Percentiles rank a stretch among this genome's conserved stretches.
phyloP scores from a whole-genome alignment of 2,329 filamentous ascomycete species.

The Kalmusia sp. region DNA sequence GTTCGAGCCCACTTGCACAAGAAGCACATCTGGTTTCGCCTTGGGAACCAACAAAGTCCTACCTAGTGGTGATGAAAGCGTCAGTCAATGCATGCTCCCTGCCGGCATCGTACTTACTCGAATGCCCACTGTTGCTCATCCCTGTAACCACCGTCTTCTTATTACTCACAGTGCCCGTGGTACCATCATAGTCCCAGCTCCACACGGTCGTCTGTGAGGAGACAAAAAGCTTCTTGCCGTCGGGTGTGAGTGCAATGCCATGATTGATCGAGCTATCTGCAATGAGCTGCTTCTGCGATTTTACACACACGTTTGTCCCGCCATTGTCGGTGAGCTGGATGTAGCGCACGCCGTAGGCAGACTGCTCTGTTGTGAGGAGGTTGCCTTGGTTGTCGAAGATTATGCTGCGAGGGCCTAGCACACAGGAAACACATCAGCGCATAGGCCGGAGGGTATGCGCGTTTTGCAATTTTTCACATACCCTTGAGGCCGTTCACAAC shows the following conservation, averaged over 20 bases:
- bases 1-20: slow-evolving; percentile 70
- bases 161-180: slow-evolving; percentile 26
- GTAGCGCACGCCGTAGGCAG: slow-evolving; percentile 24
- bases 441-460: background rate
- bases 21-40: slow-evolving; percentile 52
- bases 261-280: slow-evolving; percentile 25
- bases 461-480: background rate
- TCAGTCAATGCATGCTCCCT: background rate
- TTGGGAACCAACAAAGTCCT: slow-evolving; percentile 25
- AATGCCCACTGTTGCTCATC: slow-evolving; percentile 26
- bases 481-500: slow-evolving; percentile 26
- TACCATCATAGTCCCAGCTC: slow-evolving; percentile 29
- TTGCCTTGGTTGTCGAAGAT: slow-evolving; percentile 27
- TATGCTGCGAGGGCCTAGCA: slow-evolving; percentile 19
- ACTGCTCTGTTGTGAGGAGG: slow-evolving; percentile 23
- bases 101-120: background rate
- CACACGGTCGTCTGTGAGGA: slow-evolving; percentile 25
- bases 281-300: slow-evolving; percentile 25
- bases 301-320: slow-evolving; percentile 29
- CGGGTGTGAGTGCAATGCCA: slow-evolving; percentile 28
- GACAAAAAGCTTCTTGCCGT: slow-evolving; percentile 33
- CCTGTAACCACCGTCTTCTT: slow-evolving; percentile 29
- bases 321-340: slow-evolving; percentile 29
- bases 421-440: no score
- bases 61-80: background rate